Conservation (phyloP, 805 yeast genomes). For the Wickerhamomyces rabaulensis region DNA sequence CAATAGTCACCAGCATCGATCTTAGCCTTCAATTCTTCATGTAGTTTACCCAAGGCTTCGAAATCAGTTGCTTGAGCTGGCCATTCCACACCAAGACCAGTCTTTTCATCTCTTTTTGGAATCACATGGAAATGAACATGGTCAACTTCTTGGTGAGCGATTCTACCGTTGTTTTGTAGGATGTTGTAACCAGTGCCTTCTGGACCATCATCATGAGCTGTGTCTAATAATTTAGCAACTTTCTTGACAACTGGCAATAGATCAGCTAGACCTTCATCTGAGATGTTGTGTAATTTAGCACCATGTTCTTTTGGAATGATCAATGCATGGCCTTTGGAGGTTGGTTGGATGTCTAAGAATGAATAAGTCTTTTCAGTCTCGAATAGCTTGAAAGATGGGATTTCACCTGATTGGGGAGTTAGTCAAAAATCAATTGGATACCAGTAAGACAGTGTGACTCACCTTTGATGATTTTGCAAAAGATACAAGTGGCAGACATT, state of each 20-base stretch:
- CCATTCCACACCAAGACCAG: slow-evolving; percentile 91
- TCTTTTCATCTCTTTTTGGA: slow-evolving; percentile 69
- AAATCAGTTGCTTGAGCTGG: slow-evolving; percentile 82
- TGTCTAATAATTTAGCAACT: slow-evolving; percentile 65
- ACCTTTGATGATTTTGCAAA: slow-evolving; percentile 91
- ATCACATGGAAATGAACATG: slow-evolving; percentile 97
- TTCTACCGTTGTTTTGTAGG: slow-evolving; percentile 87
- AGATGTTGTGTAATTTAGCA: slow-evolving; percentile 84
- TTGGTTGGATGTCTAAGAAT: slow-evolving; percentile 91
- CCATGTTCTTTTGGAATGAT: slow-evolving; percentile 94
- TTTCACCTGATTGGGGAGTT: slow-evolving; percentile 63
- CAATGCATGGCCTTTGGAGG: slow-evolving; percentile 81
- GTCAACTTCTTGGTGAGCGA: slow-evolving; percentile 93
- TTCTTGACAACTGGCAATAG: slow-evolving; percentile 85
- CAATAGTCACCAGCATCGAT: slow-evolving; percentile 22
- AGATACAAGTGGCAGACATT: slow-evolving; percentile 63
- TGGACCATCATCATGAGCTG: slow-evolving; percentile 59
- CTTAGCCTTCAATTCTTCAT: slow-evolving; percentile 51
- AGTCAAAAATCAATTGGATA: not conserved
- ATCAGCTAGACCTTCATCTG: slow-evolving; percentile 86
- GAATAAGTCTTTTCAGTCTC: slow-evolving; percentile 83
- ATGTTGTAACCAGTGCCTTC: slow-evolving; percentile 79
- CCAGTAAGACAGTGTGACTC: slow-evolving; percentile 19
- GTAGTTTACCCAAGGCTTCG: slow-evolving; percentile 62
- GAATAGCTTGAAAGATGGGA: slow-evolving; percentile 84